Evolutionary conservation across 2,329 filamentous ascomycete species (phyloP).

Genomic region (Neofusicoccum sp.): DNA sequence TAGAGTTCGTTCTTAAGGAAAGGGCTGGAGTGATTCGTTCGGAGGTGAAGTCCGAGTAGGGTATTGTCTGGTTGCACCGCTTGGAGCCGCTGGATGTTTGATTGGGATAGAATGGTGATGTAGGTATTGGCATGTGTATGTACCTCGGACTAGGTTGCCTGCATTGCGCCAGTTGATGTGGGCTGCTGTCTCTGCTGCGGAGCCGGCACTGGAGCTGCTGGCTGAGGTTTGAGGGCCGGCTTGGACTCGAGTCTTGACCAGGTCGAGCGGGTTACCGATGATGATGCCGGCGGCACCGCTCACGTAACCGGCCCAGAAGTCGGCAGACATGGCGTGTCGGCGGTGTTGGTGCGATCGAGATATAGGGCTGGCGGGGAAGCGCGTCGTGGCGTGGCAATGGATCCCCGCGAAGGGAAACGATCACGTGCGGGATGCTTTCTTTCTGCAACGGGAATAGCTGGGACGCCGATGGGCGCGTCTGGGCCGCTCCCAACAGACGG

Average conservation of each 20-base stretch:
- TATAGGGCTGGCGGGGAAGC: not conserved
- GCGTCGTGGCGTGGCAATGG: not conserved
- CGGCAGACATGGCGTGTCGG: conserved; percentile 67
- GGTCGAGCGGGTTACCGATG: conserved; percentile 83
- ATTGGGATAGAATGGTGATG: not conserved
- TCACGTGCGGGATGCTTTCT: not conserved
- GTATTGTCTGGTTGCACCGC: not conserved
- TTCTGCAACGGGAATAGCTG: not conserved
- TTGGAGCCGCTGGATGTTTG: not conserved
- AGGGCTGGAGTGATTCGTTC: no score
- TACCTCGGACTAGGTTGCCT: conserved; percentile 23
- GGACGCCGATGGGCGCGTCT: not conserved
- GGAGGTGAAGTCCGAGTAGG: no score
- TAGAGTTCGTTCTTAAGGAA: no score
- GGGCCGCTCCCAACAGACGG: not conserved
- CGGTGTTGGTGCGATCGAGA: not conserved
- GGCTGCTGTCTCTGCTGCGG: not conserved
- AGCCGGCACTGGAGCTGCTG: not conserved
- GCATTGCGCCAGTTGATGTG: conserved; percentile 18
- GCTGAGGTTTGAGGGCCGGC: conserved; percentile 48
- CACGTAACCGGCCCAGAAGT: conserved; percentile 93
- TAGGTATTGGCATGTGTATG: not conserved
- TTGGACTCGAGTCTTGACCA: conserved; percentile 81
- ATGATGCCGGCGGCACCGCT: conserved; percentile 85
- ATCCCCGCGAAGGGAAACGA: not conserved